phyloP scores from a whole-genome alignment of 2,329 filamentous ascomycete genomes.

The Nemania bipapillata region DNA sequence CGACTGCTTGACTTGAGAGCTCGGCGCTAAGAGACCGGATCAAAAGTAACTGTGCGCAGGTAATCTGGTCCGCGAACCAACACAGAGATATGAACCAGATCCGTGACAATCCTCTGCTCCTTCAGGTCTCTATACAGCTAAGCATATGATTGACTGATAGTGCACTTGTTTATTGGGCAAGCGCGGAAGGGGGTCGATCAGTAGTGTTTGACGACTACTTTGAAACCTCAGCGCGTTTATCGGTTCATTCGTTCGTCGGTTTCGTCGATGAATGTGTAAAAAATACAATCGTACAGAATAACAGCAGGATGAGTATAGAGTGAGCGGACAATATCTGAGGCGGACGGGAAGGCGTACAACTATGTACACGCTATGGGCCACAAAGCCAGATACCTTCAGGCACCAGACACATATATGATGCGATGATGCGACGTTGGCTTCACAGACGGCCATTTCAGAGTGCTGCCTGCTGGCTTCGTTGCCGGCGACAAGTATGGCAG shows the following conservation, averaged over 20 bases:
- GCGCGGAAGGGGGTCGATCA: background rate
- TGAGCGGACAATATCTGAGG: conserved; percentile 14
- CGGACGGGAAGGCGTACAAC: conserved; percentile 29
- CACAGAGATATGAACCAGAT: conserved; percentile 7
- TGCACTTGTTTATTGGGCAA: background rate
- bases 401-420: conserved; percentile 24
- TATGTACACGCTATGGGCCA: background rate
- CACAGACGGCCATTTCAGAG: conserved; percentile 17
- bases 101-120: conserved; percentile 11
- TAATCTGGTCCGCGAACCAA: conserved; percentile 28
- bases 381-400: conserved; percentile 14
- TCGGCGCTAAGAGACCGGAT: conserved; percentile 15
- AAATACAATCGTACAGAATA: background rate
- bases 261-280: background rate
- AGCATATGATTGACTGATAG: background rate
- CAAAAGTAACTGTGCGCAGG: background rate
- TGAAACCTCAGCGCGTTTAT: too few species aligned
- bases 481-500: conserved; percentile 10
- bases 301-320: background rate
- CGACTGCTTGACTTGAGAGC: conserved; percentile 18
- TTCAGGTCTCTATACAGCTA: background rate
- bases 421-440: conserved; percentile 19
- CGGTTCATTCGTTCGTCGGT: background rate
- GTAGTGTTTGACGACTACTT: too few species aligned
- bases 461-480: background rate